A percentile compares a stretch with the other conserved stretches of the same genome.
Evolutionary conservation across 2,329 filamentous ascomycete species (phyloP).

Genomic region (Colletotrichum coccodes): DNA sequence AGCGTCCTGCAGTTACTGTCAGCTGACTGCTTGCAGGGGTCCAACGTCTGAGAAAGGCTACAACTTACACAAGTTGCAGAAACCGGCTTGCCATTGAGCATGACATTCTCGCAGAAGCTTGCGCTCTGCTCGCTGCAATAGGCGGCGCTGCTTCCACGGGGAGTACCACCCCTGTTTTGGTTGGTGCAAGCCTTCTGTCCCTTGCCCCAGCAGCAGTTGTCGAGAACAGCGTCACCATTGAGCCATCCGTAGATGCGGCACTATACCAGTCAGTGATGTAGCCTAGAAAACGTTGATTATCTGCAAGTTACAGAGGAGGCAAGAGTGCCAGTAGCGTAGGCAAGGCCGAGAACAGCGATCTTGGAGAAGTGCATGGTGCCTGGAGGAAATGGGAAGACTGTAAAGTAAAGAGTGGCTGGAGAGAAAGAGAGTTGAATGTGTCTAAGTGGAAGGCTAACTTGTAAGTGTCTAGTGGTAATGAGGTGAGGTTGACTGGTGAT

Average conservation of each 20-base stretch:
- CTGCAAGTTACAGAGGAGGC: neutral
- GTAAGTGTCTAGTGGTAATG: too few species aligned
- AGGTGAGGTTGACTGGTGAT: too few species aligned
- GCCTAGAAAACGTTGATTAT: neutral
- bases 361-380: neutral
- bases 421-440: neutral
- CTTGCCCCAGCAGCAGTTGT: constrained; percentile 15
- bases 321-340: neutral
- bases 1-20: neutral
- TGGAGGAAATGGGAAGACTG: neutral
- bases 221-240: neutral
- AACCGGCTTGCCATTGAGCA: neutral
- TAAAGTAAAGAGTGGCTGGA: neutral
- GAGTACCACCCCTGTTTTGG: constrained; percentile 4
- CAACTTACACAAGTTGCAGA: neutral
- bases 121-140: constrained; percentile 11
- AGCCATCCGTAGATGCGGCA: constrained; percentile 1
- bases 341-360: neutral
- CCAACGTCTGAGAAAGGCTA: neutral
- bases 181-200: constrained; percentile 13
- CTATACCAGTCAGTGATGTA: neutral
- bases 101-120: constrained; percentile 11
- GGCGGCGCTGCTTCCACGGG: neutral
- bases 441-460: too few species aligned
- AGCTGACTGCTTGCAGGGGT: neutral